Evolutionary conservation across 495 filamentous ascomycete genomes (phyloP), one percentile per base, ranked within the genome.

Genomic region (Oleoguttula mirabilis): DNA sequence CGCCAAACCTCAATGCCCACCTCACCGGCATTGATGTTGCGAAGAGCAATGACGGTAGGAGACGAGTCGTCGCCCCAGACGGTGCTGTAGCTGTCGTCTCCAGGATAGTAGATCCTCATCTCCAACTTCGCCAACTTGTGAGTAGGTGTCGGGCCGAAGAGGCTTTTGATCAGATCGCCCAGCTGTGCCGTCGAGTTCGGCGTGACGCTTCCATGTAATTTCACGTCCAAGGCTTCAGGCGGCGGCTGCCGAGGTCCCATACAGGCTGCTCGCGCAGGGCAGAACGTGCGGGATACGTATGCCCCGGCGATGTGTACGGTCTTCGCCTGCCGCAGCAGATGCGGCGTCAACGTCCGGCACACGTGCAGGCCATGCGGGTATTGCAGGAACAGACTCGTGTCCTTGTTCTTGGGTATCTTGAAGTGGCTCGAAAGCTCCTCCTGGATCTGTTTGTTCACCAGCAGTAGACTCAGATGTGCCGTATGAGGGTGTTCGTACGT

Each of bases 361-460:
- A 55, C 53, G 22, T 56, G 39, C 6, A 60, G 34, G 33, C 58
- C 58, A 36, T 48, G 27, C 1, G 58, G 58, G 40, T 52, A 60
- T 1, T 42, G 32, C n/a, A 57, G 14, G 51, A 52, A 59, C 12
- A 60, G 38, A 38, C 32, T 37, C 5, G 39, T 36, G 1, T 21
- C 14, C 15, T 25, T 33, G 31, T 39, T 39, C 16, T 47, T 37
- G 10, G 17, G 17, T 10, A 27, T 10, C 14, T 39, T 39, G 38
- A 48, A 34, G 27, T 48, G 27, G 36, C 28, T 30, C 10, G n/a
- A n/a, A 16, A 52, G 39, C 31, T 52, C 45, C 14, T 44, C 12
- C 14, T 48, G 32, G 17, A 44, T 30, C 21, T 48, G 50, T 21
- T 39, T 31, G 36, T 40, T 48, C 15, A 48, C 45, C 8, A 52